Conservation (phyloP, 768 basidiomycete species). For the Multifurca ochricompacta region DNA sequence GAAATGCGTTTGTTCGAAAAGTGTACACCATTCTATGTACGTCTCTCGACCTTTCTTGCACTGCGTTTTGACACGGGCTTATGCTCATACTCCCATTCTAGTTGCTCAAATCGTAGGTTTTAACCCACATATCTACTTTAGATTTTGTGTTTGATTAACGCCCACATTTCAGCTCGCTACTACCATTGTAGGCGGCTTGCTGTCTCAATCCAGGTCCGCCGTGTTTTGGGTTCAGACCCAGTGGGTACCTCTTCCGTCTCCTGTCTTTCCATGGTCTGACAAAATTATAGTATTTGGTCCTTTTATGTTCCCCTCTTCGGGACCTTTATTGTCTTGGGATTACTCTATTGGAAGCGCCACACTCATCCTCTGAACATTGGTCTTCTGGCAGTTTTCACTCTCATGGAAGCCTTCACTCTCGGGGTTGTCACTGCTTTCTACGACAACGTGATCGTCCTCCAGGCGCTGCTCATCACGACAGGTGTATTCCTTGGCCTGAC, state of each 20-base stretch:
- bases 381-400: slow-evolving; percentile 78
- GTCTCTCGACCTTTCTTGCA: slow-evolving; percentile 24
- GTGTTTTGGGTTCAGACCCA: slow-evolving; percentile 66
- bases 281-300: slow-evolving; percentile 53
- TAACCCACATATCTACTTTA: neutral
- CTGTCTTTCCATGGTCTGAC: neutral
- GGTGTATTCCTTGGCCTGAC: slow-evolving; percentile 93
- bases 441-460: slow-evolving; percentile 66
- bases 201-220: slow-evolving; percentile 55
- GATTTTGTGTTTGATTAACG: slow-evolving; percentile 4
- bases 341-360: slow-evolving; percentile 91
- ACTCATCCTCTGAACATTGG: slow-evolving; percentile 82
- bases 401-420: slow-evolving; percentile 84
- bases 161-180: slow-evolving; percentile 50
- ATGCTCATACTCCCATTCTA: slow-evolving; percentile 24
- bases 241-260: slow-evolving; percentile 34
- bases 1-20: slow-evolving; percentile 84
- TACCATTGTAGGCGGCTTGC: slow-evolving; percentile 60
- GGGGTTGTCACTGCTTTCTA: slow-evolving; percentile 79
- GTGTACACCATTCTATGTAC: slow-evolving; percentile 84
- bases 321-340: slow-evolving; percentile 67
- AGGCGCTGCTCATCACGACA: slow-evolving; percentile 86
- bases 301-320: slow-evolving; percentile 75
- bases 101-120: slow-evolving; percentile 66
- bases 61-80: neutral